phyloP scores from a whole-genome alignment of 1,284 basidiomycete species.

The Rhodotorula sp. region DNA sequence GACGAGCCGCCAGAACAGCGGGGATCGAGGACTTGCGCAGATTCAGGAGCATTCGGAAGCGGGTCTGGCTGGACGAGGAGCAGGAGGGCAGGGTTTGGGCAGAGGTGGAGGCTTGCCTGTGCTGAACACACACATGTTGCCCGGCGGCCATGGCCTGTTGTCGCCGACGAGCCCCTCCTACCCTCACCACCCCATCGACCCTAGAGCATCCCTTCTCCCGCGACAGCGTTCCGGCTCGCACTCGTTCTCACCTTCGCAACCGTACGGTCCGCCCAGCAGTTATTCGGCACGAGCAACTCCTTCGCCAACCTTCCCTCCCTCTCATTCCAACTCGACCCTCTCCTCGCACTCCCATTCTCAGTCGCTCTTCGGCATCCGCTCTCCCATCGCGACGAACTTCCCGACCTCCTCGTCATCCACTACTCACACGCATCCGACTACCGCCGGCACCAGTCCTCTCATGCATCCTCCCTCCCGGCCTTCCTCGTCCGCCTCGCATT shows the following conservation, averaged over 20 bases:
- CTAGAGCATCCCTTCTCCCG: neutral
- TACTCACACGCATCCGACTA: neutral
- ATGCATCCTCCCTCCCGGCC: conserved; percentile 1
- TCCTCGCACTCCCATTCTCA: conserved; percentile 22
- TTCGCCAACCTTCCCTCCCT: conserved; percentile 2
- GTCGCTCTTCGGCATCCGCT: conserved; percentile 4
- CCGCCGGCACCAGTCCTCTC: neutral
- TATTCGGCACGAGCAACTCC: neutral
- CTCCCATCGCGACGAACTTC: conserved; percentile 2
- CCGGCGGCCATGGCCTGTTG: neutral
- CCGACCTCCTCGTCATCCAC: neutral
- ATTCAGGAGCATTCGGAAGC: neutral
- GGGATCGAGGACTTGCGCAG: neutral
- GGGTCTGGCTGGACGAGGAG: conserved; percentile 4
- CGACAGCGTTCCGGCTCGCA: neutral
- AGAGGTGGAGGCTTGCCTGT: conserved; percentile 1
- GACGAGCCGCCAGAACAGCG: conserved; percentile 1
- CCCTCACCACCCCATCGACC: neutral
- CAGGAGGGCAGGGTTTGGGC: neutral
- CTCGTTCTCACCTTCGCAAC: conserved; percentile 9
- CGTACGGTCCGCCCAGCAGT: neutral
- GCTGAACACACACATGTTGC: conserved; percentile 13
- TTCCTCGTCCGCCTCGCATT: neutral
- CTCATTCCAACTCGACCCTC: conserved; percentile 11
- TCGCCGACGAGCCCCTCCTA: neutral